These are phyloP conservation scores for Nannochloropsis gaditana DNA, from an alignment of 108 stramenopile genomes.

Conservation along the genomic window DNA sequence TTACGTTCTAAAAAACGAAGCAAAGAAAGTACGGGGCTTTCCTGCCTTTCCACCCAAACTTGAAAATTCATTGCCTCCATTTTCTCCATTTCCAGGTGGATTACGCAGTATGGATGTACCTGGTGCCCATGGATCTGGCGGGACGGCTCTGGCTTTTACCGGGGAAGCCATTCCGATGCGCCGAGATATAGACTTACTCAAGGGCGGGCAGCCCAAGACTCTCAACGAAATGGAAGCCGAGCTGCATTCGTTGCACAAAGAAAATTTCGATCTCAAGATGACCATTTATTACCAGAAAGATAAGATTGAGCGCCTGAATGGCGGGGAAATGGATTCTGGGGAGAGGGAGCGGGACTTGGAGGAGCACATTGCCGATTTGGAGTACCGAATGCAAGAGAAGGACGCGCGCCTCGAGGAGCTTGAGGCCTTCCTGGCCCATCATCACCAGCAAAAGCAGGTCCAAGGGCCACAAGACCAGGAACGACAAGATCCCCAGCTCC, in stretches of 20 bases:
- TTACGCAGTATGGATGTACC: not conserved
- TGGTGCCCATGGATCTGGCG: not conserved
- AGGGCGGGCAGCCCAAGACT: conserved; percentile 19
- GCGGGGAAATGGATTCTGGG: conserved; percentile 4
- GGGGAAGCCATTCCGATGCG: not conserved
- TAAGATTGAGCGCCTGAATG: not conserved
- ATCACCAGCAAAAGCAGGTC: not conserved
- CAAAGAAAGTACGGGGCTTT: too few relatives aligned
- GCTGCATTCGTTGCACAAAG: conserved; percentile 12
- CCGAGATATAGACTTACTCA: not conserved
- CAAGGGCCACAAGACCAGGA: not conserved
- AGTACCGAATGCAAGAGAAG: conserved; percentile 18
- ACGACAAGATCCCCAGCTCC: not conserved
- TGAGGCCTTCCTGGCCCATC: conserved; percentile 6
- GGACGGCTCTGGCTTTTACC: not conserved
- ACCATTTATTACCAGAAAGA: conserved; percentile 13
- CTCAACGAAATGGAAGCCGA: not conserved
- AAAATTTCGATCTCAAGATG: conserved; percentile 18
- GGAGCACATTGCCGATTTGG: conserved; percentile 19
- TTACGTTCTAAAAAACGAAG: too few relatives aligned
- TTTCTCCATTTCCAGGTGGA: too few relatives aligned
- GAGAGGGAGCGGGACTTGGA: conserved; percentile 9
- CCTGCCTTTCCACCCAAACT: too few relatives aligned
- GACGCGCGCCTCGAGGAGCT: conserved; percentile 5
- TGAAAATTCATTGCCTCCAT: too few relatives aligned